Percentiles rank a stretch among this genome's conserved stretches.
Evolutionary conservation across 1,284 basidiomycete species (phyloP).

Genomic region (Sporisorium reilianum): DNA sequence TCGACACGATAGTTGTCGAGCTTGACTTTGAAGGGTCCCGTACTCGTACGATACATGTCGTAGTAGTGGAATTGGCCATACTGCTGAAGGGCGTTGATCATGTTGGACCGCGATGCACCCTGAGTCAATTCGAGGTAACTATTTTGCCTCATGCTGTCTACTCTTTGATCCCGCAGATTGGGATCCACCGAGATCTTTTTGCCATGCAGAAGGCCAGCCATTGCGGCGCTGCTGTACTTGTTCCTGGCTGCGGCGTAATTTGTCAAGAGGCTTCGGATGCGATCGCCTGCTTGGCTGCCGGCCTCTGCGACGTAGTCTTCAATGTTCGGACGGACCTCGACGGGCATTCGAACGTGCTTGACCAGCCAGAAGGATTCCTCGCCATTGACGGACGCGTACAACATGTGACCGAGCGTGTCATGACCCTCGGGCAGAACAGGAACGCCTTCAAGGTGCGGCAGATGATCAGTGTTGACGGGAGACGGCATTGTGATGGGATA

Average conservation of each 20-base stretch:
- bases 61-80: conserved; percentile 16
- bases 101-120: no score
- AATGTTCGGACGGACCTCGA: not conserved
- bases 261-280: no score
- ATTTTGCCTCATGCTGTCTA: no score
- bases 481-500: not conserved
- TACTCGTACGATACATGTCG: not conserved
- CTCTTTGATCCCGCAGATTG: no score
- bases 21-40: conserved; percentile 10
- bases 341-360: not conserved
- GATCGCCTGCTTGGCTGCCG: no score
- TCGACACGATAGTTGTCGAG: not conserved
- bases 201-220: conserved; percentile 7
- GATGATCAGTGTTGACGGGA: not conserved
- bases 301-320: no score
- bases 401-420: conserved; percentile 18
- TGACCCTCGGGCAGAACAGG: conserved; percentile 5
- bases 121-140: no score
- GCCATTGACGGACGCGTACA: not conserved
- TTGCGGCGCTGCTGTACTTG: no score
- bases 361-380: not conserved
- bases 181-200: no score
- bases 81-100: conserved; percentile 15
- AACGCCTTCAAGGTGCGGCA: conserved; percentile 1
- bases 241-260: not conserved